Conservation (phyloP, 441 rosid species). For the Jatropha multifida region DNA sequence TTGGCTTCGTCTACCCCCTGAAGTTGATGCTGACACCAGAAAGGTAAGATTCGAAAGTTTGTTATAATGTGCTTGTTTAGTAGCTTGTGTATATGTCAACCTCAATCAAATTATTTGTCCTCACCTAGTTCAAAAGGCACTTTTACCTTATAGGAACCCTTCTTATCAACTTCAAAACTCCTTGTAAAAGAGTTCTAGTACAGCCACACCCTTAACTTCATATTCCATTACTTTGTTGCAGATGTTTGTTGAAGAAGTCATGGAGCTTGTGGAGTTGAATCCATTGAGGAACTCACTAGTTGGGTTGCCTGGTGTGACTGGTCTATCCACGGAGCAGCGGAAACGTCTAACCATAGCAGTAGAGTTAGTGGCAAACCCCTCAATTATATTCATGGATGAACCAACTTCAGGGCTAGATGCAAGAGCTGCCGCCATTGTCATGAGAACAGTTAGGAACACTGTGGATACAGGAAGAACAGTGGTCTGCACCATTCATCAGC, state of each 20-base stretch:
- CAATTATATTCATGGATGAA: slow-evolving; percentile 42
- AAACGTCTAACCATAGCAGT: slow-evolving; percentile 41
- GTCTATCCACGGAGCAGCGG: slow-evolving; percentile 39
- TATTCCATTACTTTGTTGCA: slow-evolving; percentile 1
- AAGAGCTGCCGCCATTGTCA: slow-evolving; percentile 41
- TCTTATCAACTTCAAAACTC: background rate
- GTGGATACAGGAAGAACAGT: slow-evolving; percentile 42
- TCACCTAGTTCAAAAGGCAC: background rate
- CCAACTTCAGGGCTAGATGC: slow-evolving; percentile 44
- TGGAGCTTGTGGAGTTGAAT: slow-evolving; percentile 37
- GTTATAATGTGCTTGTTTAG: background rate
- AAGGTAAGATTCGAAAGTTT: slow-evolving; percentile 29
- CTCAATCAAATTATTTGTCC: background rate
- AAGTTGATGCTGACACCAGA: slow-evolving; percentile 41
- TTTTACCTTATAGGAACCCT: background rate
- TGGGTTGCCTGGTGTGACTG: slow-evolving; percentile 34
- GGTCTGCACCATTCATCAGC: slow-evolving; percentile 44
- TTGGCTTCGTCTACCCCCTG: slow-evolving; percentile 48
- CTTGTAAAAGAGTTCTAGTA: background rate
- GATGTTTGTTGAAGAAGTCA: slow-evolving; percentile 35
- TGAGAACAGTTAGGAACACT: slow-evolving; percentile 39
- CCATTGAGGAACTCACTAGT: slow-evolving; percentile 30
- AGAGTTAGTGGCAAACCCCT: slow-evolving; percentile 40
- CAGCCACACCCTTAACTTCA: background rate
- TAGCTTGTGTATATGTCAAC: background rate